Conservation (phyloP, 2,329 filamentous ascomycete genomes). For the Diaporthe sp. region DNA sequence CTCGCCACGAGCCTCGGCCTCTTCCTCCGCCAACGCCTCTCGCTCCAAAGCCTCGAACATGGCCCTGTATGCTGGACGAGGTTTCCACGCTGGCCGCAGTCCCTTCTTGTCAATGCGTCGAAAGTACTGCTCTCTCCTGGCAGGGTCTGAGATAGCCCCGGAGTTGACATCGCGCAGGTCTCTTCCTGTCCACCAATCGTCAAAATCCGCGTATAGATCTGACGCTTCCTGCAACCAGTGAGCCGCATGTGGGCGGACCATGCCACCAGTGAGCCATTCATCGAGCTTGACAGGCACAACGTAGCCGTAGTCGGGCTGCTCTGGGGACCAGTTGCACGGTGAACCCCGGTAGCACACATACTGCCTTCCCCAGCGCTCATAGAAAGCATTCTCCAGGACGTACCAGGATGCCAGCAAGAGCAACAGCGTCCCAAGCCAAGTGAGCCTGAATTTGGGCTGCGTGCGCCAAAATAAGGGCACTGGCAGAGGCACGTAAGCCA, state of each 20-base stretch:
- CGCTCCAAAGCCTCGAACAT: constrained; percentile 61
- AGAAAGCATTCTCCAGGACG: constrained; percentile 66
- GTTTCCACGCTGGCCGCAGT: constrained; percentile 52
- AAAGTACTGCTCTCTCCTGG: constrained; percentile 59
- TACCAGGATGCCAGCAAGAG: constrained; percentile 66
- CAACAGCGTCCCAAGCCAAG: constrained; percentile 61
- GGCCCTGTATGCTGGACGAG: constrained; percentile 56
- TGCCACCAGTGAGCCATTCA: constrained; percentile 70
- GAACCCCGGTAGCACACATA: constrained; percentile 59
- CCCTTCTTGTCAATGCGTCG: constrained; percentile 63
- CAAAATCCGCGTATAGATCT: constrained; percentile 63
- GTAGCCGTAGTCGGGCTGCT: constrained; percentile 72
- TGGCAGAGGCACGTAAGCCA: constrained; percentile 57
- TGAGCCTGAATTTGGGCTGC: constrained; percentile 61
- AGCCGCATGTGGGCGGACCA: constrained; percentile 57
- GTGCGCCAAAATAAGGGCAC: constrained; percentile 62
- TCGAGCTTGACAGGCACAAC: constrained; percentile 74
- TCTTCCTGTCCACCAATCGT: constrained; percentile 58
- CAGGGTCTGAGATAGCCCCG: constrained; percentile 54
- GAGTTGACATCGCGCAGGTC: constrained; percentile 58
- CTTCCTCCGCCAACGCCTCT: constrained; percentile 56
- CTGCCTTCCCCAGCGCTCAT: constrained; percentile 64
- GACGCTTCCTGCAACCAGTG: constrained; percentile 57
- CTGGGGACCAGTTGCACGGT: constrained; percentile 56
- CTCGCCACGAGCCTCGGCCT: constrained; percentile 55